Percentiles rank a stretch among this genome's conserved stretches.
phyloP scores from a whole-genome alignment of 108 stramenopile genomes.

The Skeletonema menzelii region DNA sequence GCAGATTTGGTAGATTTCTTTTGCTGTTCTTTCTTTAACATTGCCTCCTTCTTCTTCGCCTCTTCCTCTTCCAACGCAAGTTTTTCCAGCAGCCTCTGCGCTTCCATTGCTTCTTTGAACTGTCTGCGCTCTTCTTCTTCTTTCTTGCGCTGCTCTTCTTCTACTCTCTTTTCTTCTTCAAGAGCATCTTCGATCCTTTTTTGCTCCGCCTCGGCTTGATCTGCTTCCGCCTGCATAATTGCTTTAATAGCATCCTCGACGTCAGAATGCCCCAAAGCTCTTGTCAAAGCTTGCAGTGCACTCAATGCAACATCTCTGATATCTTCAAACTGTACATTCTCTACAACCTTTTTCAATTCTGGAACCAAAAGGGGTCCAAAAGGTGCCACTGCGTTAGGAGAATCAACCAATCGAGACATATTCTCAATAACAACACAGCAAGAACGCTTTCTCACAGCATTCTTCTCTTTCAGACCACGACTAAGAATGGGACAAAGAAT shows the following conservation, averaged over 20 bases:
- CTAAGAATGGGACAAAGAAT: constrained; percentile 95
- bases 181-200: constrained; percentile 74
- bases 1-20: constrained; percentile 72
- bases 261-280: constrained; percentile 80
- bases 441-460: constrained; percentile 90
- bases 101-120: constrained; percentile 92
- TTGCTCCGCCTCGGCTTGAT: constrained; percentile 58
- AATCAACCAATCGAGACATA: constrained; percentile 94
- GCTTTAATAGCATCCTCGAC: constrained; percentile 55
- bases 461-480: constrained; percentile 90
- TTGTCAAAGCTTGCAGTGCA: constrained; percentile 77
- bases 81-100: constrained; percentile 78
- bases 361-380: constrained; percentile 94
- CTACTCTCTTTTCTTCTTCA: constrained; percentile 66
- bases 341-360: constrained; percentile 90
- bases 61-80: constrained; percentile 58
- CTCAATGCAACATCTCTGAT: constrained; percentile 93
- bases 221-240: constrained; percentile 49
- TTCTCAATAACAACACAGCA: constrained; percentile 96
- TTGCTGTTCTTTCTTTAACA: constrained; percentile 62
- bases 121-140: constrained; percentile 81
- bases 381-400: constrained; percentile 92
- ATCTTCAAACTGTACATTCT: constrained; percentile 96
- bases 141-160: constrained; percentile 63
- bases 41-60: constrained; percentile 64